Conservation (phyloP, 2,329 filamentous ascomycete genomes). For the Talaromyces verruculosus region DNA sequence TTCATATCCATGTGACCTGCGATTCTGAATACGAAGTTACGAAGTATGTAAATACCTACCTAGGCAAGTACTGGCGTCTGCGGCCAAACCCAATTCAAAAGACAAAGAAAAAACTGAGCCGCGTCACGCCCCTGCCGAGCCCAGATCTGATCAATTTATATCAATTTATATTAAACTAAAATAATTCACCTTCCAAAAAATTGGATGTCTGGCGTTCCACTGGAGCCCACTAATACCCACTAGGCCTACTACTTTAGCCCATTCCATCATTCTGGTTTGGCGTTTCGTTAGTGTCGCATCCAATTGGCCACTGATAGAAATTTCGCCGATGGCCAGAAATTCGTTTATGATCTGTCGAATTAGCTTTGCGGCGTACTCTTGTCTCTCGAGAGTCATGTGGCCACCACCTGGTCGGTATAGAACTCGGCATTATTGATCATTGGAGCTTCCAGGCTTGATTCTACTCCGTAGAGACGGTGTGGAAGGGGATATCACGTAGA, state of each 20-base stretch:
- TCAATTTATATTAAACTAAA: background rate
- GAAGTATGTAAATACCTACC: conserved; percentile 1
- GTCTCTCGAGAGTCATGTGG: background rate
- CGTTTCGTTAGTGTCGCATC: conserved; percentile 14
- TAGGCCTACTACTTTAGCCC: background rate
- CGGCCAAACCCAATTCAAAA: background rate
- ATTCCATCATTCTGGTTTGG: conserved; percentile 21
- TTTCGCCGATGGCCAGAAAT: background rate
- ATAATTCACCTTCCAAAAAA: conserved; percentile 1
- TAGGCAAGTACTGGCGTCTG: conserved; percentile 4
- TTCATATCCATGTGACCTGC: background rate
- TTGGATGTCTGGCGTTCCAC: background rate
- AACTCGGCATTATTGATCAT: background rate
- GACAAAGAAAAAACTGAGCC: conserved; percentile 3
- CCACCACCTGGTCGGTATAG: background rate
- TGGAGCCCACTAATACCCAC: background rate
- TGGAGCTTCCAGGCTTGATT: background rate
- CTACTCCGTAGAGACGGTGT: background rate
- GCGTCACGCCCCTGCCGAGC: conserved; percentile 10
- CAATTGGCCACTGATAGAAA: conserved; percentile 6
- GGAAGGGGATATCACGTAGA: background rate
- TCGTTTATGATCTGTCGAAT: conserved; percentile 3
- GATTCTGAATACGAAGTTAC: background rate
- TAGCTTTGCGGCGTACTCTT: background rate
- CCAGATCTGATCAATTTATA: conserved; percentile 11